Conservation (phyloP, 1,284 basidiomycete species). For the Ustilago curta region DNA sequence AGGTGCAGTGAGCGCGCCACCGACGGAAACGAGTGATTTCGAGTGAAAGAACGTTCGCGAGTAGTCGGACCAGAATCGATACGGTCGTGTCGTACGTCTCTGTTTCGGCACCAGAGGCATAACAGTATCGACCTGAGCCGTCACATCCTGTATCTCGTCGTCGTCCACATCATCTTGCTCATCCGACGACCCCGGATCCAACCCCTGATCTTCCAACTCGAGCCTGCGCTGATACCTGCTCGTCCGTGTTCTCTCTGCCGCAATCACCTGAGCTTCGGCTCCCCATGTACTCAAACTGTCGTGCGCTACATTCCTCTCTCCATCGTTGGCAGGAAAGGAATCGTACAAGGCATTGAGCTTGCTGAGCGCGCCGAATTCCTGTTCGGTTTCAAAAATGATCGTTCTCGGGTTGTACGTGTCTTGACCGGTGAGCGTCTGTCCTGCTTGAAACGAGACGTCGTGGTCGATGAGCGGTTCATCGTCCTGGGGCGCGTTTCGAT, state of each 20-base stretch:
- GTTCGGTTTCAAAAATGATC: conserved; percentile 60
- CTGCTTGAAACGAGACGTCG: conserved; percentile 61
- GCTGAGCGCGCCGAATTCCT: conserved; percentile 57
- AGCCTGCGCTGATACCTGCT: conserved; percentile 45
- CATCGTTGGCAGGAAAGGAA: conserved; percentile 26
- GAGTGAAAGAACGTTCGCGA: conserved; percentile 56
- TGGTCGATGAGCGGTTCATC: conserved; percentile 58
- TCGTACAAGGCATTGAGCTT: conserved; percentile 55
- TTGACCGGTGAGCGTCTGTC: conserved; percentile 51
- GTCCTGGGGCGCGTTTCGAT: conserved; percentile 8
- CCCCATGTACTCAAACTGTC: conserved; percentile 39
- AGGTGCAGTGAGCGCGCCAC: conserved; percentile 42
- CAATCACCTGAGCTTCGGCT: conserved; percentile 24
- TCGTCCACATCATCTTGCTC: conserved; percentile 25
- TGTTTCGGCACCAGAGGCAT: conserved; percentile 2
- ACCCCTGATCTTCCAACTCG: conserved; percentile 48
- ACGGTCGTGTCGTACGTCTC: conserved; percentile 12
- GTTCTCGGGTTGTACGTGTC: conserved; percentile 63
- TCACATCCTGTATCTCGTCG: conserved; percentile 10
- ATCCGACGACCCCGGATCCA: conserved; percentile 36
- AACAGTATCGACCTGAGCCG: conserved; percentile 2
- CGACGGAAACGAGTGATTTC: conserved; percentile 56
- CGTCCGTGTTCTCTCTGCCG: conserved; percentile 20
- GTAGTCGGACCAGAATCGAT: conserved; percentile 65
- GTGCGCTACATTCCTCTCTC: conserved; percentile 21